Base-by-base conservation (phyloP, 345 rosid species). In the Triadica sebifera region DNA sequence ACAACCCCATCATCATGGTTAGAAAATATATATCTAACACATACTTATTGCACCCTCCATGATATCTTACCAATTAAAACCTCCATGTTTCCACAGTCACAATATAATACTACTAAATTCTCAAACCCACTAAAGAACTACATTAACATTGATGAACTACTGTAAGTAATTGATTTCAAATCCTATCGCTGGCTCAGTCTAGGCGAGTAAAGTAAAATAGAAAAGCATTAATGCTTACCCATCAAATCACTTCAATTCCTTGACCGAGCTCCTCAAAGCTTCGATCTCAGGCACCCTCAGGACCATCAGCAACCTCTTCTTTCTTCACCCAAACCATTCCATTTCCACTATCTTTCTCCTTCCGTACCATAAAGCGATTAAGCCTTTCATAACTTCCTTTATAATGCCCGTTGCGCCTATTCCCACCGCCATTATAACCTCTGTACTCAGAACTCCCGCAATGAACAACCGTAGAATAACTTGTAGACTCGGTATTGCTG, bases 241-340 rank as follows among this genome's bases (percentile, higher is more conserved):
- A 25, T 60, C 59, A 55, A 45, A 57, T 20, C 57, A 70, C 9
- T 61, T 15, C 41, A 51, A 53, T 45, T 39, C 73, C 51, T 76
- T 70, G 10, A 41, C 60, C 2, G 60, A 60, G 72, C 46, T 51
- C 56, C 69, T 38, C 46, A 70, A 29, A 76, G 67, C 67, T 74
- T 41, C 39, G 65, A 69, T 19, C 70, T 75, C 57, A 55, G 46
- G 24, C 65, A 16, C 8, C 67, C 17, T 68, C 51, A 39, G 65
- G 68, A 49, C 69, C 76, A 62, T 64, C 70, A 71, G 73, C 68
- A 61, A 10, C 69, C 71, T 81, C 77, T 71, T 55, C 81, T 81
- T 80, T 87, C 83, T 75, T 87, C 45, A 85, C 81, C 90, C 90
- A 87, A 52, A 83, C 75, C 86, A 67, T 60, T 34, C 72, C 76